Conservation (phyloP, 805 yeast genomes). For the Cyberlindnera veronae region DNA sequence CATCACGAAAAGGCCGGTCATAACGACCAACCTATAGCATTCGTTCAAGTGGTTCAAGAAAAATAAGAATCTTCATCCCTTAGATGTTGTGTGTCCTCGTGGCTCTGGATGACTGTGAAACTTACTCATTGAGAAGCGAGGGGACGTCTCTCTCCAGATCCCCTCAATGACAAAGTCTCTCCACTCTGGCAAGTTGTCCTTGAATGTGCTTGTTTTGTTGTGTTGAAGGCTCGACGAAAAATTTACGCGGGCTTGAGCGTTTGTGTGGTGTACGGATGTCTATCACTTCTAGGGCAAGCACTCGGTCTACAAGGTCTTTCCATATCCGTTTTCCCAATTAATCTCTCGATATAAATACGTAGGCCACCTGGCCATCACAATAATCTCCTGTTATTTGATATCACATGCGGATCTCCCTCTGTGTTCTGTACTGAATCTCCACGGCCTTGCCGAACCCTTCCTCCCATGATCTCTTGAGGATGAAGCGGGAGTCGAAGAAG, state of each 20-base stretch:
- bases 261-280: conserved; percentile 9
- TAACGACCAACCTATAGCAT: conserved; percentile 21
- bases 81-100: conserved; percentile 4
- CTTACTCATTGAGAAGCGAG: too few species aligned
- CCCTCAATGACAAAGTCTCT: too few species aligned
- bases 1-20: conserved; percentile 49
- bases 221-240: not conserved
- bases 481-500: conserved; percentile 75
- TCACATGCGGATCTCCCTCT: conserved; percentile 29
- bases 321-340: not conserved
- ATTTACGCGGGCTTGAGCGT: not conserved
- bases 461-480: conserved; percentile 64
- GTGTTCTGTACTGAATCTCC: conserved; percentile 41
- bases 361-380: too few species aligned
- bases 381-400: too few species aligned
- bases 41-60: conserved; percentile 32
- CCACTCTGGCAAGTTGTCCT: not conserved
- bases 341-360: too few species aligned
- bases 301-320: too few species aligned
- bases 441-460: conserved; percentile 57
- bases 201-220: not conserved
- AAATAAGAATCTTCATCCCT: conserved; percentile 25
- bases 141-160: too few species aligned
- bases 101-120: too few species aligned
- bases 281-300: too few species aligned